phyloP scores from a whole-genome alignment of 2,329 filamentous ascomycete genomes.

The Talaromyces rugulosus region DNA sequence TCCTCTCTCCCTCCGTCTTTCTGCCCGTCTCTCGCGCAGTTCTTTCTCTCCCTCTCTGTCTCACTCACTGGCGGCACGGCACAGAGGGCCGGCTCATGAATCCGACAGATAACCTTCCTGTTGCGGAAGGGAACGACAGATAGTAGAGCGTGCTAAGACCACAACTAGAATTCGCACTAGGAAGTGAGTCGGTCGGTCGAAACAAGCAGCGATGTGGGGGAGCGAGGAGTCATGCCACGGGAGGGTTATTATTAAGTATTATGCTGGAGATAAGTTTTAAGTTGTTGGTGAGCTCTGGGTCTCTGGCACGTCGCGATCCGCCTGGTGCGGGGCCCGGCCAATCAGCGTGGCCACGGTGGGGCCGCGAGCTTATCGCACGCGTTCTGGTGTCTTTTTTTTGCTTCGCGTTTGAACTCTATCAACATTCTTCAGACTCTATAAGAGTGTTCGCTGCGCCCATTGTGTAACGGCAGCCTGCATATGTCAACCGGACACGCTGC shows the following conservation, averaged over 20 bases:
- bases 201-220: neutral
- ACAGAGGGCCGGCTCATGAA: neutral
- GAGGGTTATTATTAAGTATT: too few relatives aligned
- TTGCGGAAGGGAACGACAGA: neutral
- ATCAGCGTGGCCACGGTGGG: neutral
- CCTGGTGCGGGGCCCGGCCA: neutral
- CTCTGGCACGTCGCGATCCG: neutral
- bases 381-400: neutral
- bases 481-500: neutral
- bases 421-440: neutral
- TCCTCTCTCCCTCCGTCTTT: conserved; percentile 8
- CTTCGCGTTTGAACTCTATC: too few relatives aligned
- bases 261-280: too few relatives aligned
- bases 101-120: neutral
- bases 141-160: neutral
- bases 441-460: neutral
- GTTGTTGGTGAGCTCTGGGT: too few relatives aligned
- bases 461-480: neutral
- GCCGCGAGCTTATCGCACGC: neutral
- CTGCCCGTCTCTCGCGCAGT: neutral
- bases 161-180: neutral
- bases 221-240: neutral
- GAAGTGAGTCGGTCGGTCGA: neutral
- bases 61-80: neutral
- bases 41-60: neutral